These are phyloP conservation scores for Dendrostoma leiphaemia DNA, from an alignment of 2,329 filamentous ascomycete genomes.

Conservation along the genomic window DNA sequence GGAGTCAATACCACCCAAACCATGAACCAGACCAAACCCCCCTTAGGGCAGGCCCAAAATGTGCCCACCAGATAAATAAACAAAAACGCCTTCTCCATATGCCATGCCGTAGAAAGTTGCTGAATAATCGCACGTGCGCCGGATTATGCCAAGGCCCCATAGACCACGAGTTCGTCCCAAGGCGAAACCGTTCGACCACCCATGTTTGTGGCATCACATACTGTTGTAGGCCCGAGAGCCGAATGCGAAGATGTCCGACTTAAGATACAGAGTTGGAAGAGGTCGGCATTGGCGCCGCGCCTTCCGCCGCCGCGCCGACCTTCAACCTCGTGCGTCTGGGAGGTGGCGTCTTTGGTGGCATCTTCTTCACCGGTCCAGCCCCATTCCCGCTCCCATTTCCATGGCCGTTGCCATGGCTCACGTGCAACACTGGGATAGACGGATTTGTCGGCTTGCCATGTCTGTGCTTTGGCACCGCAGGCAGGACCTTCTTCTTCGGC, in stretches of 20 bases:
- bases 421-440: conserved; percentile 12
- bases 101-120: background rate
- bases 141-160: too few relatives aligned
- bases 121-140: background rate
- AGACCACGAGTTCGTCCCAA: too few relatives aligned
- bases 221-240: too few relatives aligned
- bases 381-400: background rate
- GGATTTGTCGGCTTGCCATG: conserved; percentile 45
- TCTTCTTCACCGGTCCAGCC: conserved; percentile 3
- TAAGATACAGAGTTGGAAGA: background rate
- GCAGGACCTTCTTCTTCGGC: conserved; percentile 49
- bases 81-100: background rate
- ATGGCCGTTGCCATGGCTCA: background rate
- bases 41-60: background rate
- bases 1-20: too few relatives aligned
- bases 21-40: background rate
- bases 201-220: too few relatives aligned
- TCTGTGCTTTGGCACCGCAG: conserved; percentile 55
- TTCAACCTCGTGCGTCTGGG: conserved; percentile 17
- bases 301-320: conserved; percentile 9
- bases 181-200: too few relatives aligned
- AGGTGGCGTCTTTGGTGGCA: conserved; percentile 19
- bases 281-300: conserved; percentile 1
- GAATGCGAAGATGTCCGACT: background rate
- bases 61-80: background rate